Conservation (phyloP, 2,329 filamentous ascomycete genomes). For the Fusarium falciforme region DNA sequence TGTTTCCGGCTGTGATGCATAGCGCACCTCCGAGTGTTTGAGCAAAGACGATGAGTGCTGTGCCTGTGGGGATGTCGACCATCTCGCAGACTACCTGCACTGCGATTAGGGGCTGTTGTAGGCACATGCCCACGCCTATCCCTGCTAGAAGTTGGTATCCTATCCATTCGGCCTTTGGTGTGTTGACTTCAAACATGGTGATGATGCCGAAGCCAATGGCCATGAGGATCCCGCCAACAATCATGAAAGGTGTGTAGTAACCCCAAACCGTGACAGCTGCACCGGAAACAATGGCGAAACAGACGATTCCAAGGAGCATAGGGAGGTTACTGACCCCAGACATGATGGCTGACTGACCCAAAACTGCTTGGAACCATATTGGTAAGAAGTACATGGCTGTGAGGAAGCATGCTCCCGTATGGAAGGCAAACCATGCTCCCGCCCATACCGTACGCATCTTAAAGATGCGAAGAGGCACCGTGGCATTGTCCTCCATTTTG, state of each 20-base stretch:
- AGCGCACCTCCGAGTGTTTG: conserved; percentile 57
- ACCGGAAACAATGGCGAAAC: conserved; percentile 50
- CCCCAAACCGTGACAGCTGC: conserved; percentile 52
- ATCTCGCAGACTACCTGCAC: conserved; percentile 52
- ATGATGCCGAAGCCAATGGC: conserved; percentile 55
- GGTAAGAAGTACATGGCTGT: conserved; percentile 54
- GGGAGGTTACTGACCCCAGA: conserved; percentile 57
- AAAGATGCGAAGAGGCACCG: conserved; percentile 56
- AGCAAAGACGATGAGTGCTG: conserved; percentile 47
- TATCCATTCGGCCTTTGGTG: conserved; percentile 53
- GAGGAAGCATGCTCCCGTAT: conserved; percentile 51
- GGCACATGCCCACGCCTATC: conserved; percentile 53
- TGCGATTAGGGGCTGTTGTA: conserved; percentile 60
- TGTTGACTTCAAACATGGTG: conserved; percentile 52
- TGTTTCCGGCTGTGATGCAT: conserved; percentile 61
- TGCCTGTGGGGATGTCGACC: conserved; percentile 50
- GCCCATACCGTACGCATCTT: conserved; percentile 54
- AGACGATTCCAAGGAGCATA: conserved; percentile 52
- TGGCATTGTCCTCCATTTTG: conserved; percentile 54
- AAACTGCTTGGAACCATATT: conserved; percentile 60
- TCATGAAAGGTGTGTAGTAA: conserved; percentile 59
- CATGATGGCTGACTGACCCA: conserved; percentile 52
- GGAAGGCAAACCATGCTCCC: conserved; percentile 50
- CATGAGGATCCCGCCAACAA: conserved; percentile 48
- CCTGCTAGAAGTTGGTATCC: conserved; percentile 55